A percentile compares a stretch with the other conserved stretches of the same genome.
Conservation (phyloP, 495 filamentous ascomycete genomes). For the Neurospora sp. region DNA sequence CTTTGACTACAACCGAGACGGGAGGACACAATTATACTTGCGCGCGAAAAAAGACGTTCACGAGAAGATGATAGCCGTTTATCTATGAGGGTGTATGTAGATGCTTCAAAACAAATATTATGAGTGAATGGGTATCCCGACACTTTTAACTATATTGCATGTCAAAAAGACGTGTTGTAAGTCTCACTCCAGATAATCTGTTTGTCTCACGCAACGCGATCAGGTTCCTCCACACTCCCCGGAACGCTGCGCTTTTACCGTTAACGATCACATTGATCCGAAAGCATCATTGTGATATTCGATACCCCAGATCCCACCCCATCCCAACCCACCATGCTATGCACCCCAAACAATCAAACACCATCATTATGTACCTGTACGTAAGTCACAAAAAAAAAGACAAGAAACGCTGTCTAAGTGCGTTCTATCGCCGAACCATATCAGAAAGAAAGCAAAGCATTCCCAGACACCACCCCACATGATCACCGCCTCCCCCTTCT, state of each 20-base stretch:
- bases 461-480: not conserved
- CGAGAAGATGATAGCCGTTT: no score
- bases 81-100: not conserved
- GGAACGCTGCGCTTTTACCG: not conserved
- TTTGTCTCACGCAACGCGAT: not conserved
- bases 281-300: not conserved
- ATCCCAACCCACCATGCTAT: not conserved
- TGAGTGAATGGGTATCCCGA: not conserved
- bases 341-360: not conserved
- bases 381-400: not conserved
- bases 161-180: not conserved
- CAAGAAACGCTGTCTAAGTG: not conserved
- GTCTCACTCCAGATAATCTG: no score
- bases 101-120: not conserved
- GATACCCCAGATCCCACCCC: not conserved
- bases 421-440: not conserved
- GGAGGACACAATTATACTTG: no score
- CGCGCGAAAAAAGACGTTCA: no score
- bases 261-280: not conserved
- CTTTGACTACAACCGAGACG: no score
- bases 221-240: not conserved
- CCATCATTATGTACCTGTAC: not conserved
- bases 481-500: conserved; percentile 46
- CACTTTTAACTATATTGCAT: not conserved
- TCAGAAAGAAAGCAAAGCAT: not conserved